A percentile compares a stretch with the other conserved stretches of the same genome.
Evolutionary conservation across 352 stramenopile species (phyloP).

Genomic region (Globisporangium acanthophoron): DNA sequence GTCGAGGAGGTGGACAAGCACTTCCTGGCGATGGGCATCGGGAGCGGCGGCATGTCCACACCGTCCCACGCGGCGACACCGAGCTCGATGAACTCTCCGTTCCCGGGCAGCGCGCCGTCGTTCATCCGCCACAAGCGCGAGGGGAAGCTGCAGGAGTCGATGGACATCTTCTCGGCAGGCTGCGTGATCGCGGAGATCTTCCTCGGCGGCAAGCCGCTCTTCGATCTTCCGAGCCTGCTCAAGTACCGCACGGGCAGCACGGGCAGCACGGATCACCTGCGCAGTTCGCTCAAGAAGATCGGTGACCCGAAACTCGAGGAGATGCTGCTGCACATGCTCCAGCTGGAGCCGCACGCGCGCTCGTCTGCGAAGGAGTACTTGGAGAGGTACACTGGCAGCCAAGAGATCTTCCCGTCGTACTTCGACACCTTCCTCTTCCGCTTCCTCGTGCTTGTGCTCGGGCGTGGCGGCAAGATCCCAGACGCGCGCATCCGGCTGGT

Average conservation of each 20-base stretch:
- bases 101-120: slow-evolving; percentile 9
- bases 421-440: slow-evolving; percentile 88
- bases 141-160: slow-evolving; percentile 77
- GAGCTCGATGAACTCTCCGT: slow-evolving; percentile 12
- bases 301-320: slow-evolving; percentile 87
- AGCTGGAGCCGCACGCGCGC: slow-evolving; percentile 85
- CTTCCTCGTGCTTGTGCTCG: slow-evolving; percentile 84
- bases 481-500: slow-evolving; percentile 92
- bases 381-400: slow-evolving; percentile 66
- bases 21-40: slow-evolving; percentile 61
- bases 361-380: slow-evolving; percentile 88
- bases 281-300: slow-evolving; percentile 90
- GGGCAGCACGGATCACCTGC: slow-evolving; percentile 62
- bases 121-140: slow-evolving; percentile 38
- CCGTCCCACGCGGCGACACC: slow-evolving; percentile 23
- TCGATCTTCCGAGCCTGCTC: slow-evolving; percentile 92
- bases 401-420: slow-evolving; percentile 69
- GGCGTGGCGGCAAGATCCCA: slow-evolving; percentile 76
- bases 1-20: slow-evolving; percentile 76
- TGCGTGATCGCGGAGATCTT: slow-evolving; percentile 97
- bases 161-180: slow-evolving; percentile 98
- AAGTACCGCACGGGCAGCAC: slow-evolving; percentile 82
- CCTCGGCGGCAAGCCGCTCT: slow-evolving; percentile 92
- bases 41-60: slow-evolving; percentile 6
- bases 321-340: slow-evolving; percentile 92